Percentiles rank a stretch among this genome's conserved stretches.
phyloP scores from a whole-genome alignment of 192 early-diverging fungal genomes.

The Chytriomyces sp. region DNA sequence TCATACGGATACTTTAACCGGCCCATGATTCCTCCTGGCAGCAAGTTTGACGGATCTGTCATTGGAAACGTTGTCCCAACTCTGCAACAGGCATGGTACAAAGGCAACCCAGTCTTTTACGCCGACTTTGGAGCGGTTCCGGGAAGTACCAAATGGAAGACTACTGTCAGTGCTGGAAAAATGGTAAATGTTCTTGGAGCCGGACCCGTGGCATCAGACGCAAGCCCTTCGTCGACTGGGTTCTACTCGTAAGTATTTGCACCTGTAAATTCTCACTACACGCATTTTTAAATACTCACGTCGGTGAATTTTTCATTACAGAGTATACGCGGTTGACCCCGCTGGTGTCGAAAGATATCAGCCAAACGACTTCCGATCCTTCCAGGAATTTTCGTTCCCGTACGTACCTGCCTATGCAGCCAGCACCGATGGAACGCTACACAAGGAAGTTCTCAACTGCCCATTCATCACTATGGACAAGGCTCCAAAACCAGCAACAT shows the following conservation, averaged over 20 bases:
- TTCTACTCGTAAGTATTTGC: slow-evolving; percentile 34
- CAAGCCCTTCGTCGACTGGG: slow-evolving; percentile 5
- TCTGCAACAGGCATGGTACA: slow-evolving; percentile 30
- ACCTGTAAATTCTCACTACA: background rate
- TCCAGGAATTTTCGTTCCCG: slow-evolving; percentile 9
- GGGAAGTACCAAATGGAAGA: background rate
- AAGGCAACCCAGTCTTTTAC: slow-evolving; percentile 21
- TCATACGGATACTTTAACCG: slow-evolving; percentile 34
- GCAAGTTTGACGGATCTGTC: background rate
- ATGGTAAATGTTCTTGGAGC: slow-evolving; percentile 19
- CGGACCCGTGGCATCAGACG: slow-evolving; percentile 18
- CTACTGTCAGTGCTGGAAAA: background rate
- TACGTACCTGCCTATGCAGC: slow-evolving; percentile 10
- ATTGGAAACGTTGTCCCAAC: slow-evolving; percentile 8
- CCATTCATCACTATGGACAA: slow-evolving; percentile 21
- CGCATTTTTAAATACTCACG: background rate
- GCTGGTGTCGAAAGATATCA: slow-evolving; percentile 8
- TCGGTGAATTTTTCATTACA: background rate
- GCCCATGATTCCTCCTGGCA: slow-evolving; percentile 36
- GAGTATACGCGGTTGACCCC: background rate
- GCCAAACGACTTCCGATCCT: slow-evolving; percentile 12
- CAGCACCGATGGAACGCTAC: background rate
- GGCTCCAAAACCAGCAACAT: background rate
- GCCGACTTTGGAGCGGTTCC: slow-evolving; percentile 21
- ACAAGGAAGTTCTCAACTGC: slow-evolving; percentile 25